Evolutionary conservation across 2,329 filamentous ascomycete genomes (phyloP).

Genomic region (Coniosporium tulheliwenetii): DNA sequence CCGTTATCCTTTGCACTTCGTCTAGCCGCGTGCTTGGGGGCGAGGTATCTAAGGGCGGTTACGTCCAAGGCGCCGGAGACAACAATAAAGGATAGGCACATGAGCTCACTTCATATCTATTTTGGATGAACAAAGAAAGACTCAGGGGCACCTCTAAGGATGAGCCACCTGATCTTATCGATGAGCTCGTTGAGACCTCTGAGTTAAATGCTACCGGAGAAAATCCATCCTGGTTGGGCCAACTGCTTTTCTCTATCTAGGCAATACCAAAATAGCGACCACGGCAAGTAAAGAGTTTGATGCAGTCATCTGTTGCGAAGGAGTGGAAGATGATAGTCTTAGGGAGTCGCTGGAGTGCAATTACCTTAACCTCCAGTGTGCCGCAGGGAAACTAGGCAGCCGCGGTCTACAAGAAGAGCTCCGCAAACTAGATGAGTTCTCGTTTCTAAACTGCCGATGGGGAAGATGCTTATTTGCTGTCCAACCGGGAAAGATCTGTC

Average conservation of each 20-base stretch:
- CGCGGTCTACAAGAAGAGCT: slow-evolving; percentile 66
- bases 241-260: slow-evolving; percentile 23
- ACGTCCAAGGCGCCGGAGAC: slow-evolving; percentile 89
- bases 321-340: slow-evolving; percentile 18
- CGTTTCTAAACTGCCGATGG: slow-evolving; percentile 3
- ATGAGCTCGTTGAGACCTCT: slow-evolving; percentile 16
- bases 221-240: slow-evolving; percentile 22
- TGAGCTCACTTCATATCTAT: slow-evolving; percentile 61
- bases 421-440: slow-evolving; percentile 44
- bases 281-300: slow-evolving; percentile 21
- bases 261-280: slow-evolving; percentile 20
- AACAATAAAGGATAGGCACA: slow-evolving; percentile 88
- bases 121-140: slow-evolving; percentile 53
- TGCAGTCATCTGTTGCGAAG: slow-evolving; percentile 27
- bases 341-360: slow-evolving; percentile 21
- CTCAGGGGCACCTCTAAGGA: slow-evolving; percentile 52
- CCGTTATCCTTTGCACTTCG: slow-evolving; percentile 73
- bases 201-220: slow-evolving; percentile 3
- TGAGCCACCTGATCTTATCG: slow-evolving; percentile 39
- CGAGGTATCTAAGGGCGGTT: slow-evolving; percentile 56
- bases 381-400: slow-evolving; percentile 61
- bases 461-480: slow-evolving; percentile 45
- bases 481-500: slow-evolving; percentile 67
- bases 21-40: slow-evolving; percentile 55
- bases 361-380: slow-evolving; percentile 46